These are phyloP conservation scores for Suillus decipiens DNA, from an alignment of 768 basidiomycete genomes.

Conservation along the genomic window DNA sequence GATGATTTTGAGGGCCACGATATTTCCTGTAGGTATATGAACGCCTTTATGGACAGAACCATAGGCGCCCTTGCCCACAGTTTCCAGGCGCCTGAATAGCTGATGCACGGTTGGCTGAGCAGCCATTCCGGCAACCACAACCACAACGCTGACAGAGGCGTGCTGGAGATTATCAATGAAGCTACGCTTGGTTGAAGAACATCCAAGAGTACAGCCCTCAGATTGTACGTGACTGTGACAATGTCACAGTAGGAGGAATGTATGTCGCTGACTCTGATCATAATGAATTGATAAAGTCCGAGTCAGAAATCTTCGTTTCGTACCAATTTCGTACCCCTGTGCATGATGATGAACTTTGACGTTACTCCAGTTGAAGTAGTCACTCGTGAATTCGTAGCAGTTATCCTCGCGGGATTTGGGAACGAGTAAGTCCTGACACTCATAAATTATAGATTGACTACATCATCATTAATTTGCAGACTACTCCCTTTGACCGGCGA, in stretches of 20 bases:
- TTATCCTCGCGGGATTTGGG: slow-evolving; percentile 91
- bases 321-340: background rate
- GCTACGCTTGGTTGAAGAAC: background rate
- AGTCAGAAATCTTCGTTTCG: background rate
- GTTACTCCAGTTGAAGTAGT: slow-evolving; percentile 52
- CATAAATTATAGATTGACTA: slow-evolving; percentile 6
- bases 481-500: slow-evolving; percentile 74
- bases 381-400: slow-evolving; percentile 81
- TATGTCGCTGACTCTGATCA: background rate
- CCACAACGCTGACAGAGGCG: background rate
- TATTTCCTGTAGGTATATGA: slow-evolving; percentile 80
- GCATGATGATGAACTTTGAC: slow-evolving; percentile 59
- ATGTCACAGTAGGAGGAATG: background rate
- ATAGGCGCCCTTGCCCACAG: slow-evolving; percentile 94
- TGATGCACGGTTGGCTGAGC: slow-evolving; percentile 67
- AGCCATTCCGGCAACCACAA: slow-evolving; percentile 30
- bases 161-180: background rate
- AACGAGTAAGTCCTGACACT: slow-evolving; percentile 60
- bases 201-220: too few species aligned
- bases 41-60: slow-evolving; percentile 93
- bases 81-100: slow-evolving; percentile 83
- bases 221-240: background rate
- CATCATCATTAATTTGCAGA: slow-evolving; percentile 39
- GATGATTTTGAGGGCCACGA: slow-evolving; percentile 98
- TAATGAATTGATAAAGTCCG: background rate